Percentiles rank a stretch among this genome's conserved stretches.
These are phyloP conservation scores for Cryptococcus maquisensis DNA, from an alignment of 1,284 basidiomycete species.

Conservation along the genomic window DNA sequence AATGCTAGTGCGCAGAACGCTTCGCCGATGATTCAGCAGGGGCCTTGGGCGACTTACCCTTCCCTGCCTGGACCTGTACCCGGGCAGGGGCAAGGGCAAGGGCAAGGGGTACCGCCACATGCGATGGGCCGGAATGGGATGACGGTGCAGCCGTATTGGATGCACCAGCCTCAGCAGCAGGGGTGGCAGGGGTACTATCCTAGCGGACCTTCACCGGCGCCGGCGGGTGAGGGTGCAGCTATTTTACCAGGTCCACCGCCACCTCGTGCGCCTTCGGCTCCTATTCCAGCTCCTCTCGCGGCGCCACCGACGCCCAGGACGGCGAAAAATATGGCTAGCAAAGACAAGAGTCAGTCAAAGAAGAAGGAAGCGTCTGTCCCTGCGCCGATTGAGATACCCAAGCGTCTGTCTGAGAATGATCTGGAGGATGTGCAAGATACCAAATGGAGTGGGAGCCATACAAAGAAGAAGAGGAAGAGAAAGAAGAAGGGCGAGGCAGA, in stretches of 20 bases:
- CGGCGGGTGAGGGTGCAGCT: neutral
- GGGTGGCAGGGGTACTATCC: constrained; percentile 22
- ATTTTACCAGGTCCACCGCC: neutral
- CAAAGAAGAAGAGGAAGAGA: constrained; percentile 8
- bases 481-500: constrained; percentile 33
- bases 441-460: constrained; percentile 6
- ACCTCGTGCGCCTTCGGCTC: constrained; percentile 4
- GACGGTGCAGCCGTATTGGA: constrained; percentile 16
- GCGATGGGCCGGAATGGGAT: too few species aligned
- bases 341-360: neutral
- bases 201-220: constrained; percentile 7
- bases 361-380: neutral
- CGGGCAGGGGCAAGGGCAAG: too few species aligned
- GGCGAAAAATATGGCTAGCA: constrained; percentile 14
- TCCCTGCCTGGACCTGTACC: too few species aligned
- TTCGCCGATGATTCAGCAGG: neutral
- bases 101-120: too few species aligned
- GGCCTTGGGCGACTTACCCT: constrained; percentile 13
- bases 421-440: constrained; percentile 13
- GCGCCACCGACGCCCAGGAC: constrained; percentile 7
- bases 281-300: constrained; percentile 9
- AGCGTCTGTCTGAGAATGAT: constrained; percentile 25
- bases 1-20: too few species aligned
- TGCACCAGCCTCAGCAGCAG: constrained; percentile 24
- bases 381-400: constrained; percentile 6